Evolutionary conservation across 495 filamentous ascomycete species (phyloP).

Genomic region (Podospora sp.): DNA sequence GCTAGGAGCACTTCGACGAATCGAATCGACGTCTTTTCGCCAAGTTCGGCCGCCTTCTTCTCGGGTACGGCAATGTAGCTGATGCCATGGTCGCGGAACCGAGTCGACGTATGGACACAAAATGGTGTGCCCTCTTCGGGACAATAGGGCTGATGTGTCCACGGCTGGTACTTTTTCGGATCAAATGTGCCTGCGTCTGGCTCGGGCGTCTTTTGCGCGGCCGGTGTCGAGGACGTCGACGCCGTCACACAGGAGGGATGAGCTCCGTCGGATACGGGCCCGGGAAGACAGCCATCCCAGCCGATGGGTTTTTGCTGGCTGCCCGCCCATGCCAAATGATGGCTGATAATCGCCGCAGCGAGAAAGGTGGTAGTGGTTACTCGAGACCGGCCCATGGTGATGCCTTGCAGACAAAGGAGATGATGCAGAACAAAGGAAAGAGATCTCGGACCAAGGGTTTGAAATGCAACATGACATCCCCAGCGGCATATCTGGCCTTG

Average conservation of each 20-base stretch:
- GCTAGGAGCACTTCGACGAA: constrained; percentile 11
- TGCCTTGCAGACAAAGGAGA: background rate
- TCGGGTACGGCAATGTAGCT: background rate
- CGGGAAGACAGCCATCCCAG: constrained; percentile 13
- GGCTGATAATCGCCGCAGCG: background rate
- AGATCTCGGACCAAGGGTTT: too few relatives aligned
- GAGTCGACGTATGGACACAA: constrained; percentile 10
- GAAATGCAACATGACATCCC: too few relatives aligned
- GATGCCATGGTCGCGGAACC: background rate
- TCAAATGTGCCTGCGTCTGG: background rate
- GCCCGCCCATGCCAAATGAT: background rate
- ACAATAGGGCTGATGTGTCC: constrained; percentile 14
- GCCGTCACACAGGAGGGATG: constrained; percentile 3
- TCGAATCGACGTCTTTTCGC: constrained; percentile 7
- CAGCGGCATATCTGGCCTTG: background rate
- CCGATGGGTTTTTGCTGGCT: background rate
- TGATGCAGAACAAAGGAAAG: too few relatives aligned
- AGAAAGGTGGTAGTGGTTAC: background rate
- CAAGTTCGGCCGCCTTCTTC: background rate
- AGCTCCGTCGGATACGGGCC: background rate
- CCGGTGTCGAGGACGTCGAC: background rate
- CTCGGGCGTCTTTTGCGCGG: constrained; percentile 1
- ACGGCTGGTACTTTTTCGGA: constrained; percentile 3
- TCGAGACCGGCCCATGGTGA: background rate
- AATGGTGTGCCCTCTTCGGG: background rate